Evolutionary conservation across 306 rosid genomes (phyloP).

Genomic region (Phaseolus lunatus): DNA sequence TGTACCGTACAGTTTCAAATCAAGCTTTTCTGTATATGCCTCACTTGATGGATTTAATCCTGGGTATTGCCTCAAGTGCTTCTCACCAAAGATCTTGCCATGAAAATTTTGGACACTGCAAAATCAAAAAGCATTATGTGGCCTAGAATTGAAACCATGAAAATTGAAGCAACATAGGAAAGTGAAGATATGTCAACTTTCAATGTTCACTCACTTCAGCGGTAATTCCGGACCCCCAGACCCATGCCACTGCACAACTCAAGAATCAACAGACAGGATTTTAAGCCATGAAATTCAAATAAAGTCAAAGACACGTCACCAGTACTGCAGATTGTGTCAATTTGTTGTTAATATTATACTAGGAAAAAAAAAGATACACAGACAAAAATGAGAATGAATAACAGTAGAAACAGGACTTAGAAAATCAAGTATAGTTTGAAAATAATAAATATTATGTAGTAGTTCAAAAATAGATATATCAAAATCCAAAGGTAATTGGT

Average conservation of each 20-base stretch:
- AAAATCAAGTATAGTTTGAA: slow-evolving; percentile 2
- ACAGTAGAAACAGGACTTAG: background rate
- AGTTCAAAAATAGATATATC: background rate
- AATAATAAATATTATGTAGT: background rate
- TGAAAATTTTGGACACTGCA: background rate
- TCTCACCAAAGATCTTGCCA: slow-evolving; percentile 4
- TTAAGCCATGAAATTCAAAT: slow-evolving; percentile 2
- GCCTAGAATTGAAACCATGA: background rate
- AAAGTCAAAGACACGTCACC: background rate
- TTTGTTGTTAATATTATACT: slow-evolving; percentile 23
- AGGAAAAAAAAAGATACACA: background rate
- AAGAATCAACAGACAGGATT: slow-evolving; percentile 1
- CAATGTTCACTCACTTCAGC: background rate
- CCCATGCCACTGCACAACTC: slow-evolving; percentile 13
- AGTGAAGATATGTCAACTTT: background rate
- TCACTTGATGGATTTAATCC: slow-evolving; percentile 30
- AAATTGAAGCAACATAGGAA: background rate
- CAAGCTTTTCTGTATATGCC: slow-evolving; percentile 5
- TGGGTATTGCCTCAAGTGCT: slow-evolving; percentile 46
- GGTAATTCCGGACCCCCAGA: background rate
- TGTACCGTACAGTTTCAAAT: background rate
- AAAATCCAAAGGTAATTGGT: background rate
- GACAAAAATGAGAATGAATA: slow-evolving; percentile 8
- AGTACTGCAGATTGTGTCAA: background rate
- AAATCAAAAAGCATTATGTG: background rate